phyloP scores from a whole-genome alignment of 1,284 basidiomycete genomes.

The Waitea zeae region DNA sequence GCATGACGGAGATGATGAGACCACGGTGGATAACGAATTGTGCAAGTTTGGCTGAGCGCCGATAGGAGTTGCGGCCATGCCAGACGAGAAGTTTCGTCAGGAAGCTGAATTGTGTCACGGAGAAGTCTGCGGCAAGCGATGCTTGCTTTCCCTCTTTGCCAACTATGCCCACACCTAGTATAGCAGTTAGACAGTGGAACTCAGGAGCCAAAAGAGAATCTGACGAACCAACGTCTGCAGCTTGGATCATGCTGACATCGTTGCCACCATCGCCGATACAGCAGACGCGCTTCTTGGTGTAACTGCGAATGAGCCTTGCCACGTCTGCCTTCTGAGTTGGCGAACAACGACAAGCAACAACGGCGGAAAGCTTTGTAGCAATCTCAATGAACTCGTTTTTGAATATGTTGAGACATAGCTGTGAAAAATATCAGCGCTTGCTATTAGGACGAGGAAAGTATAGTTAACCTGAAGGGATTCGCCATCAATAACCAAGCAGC shows the following conservation, averaged over 20 bases:
- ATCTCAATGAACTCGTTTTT: slow-evolving; percentile 91
- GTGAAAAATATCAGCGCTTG: slow-evolving; percentile 2
- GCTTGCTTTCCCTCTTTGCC: slow-evolving; percentile 99
- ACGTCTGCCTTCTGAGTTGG: slow-evolving; percentile 99
- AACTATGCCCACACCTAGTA: slow-evolving; percentile 79
- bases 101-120: slow-evolving; percentile 89
- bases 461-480: slow-evolving; percentile 72
- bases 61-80: slow-evolving; percentile 97
- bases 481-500: slow-evolving; percentile 98
- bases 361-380: slow-evolving; percentile 88
- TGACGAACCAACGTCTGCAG: slow-evolving; percentile 83
- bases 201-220: too few relatives aligned
- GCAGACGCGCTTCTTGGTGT: slow-evolving; percentile 90
- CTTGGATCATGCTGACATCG: slow-evolving; percentile 94
- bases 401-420: slow-evolving; percentile 84
- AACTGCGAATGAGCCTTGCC: slow-evolving; percentile 76
- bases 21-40: slow-evolving; percentile 99
- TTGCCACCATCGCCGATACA: slow-evolving; percentile 96
- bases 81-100: slow-evolving; percentile 92
- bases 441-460: neutral
- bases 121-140: slow-evolving; percentile 94
- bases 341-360: slow-evolving; percentile 95
- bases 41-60: slow-evolving; percentile 91
- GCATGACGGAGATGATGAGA: slow-evolving; percentile 94
- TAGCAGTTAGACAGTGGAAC: slow-evolving; percentile 1